Evolutionary conservation across 2,329 filamentous ascomycete species (phyloP).

Genomic region (Volutella citrinella): DNA sequence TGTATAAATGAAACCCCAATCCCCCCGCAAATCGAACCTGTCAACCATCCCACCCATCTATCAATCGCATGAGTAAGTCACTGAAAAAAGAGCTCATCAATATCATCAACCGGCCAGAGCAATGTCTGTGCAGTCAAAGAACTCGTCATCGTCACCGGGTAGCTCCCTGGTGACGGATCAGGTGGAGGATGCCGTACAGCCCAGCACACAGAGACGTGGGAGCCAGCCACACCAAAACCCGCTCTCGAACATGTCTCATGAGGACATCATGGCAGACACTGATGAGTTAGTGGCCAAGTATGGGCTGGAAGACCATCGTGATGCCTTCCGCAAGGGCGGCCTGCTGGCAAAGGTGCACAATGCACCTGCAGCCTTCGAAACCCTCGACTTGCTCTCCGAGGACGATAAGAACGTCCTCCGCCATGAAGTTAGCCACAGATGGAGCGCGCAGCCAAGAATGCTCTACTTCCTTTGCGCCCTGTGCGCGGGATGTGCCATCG

Average conservation of each 20-base stretch:
- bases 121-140: too few species aligned
- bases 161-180: too few species aligned
- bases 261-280: slow-evolving; percentile 16
- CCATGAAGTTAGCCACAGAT: slow-evolving; percentile 54
- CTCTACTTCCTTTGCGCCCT: slow-evolving; percentile 44
- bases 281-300: slow-evolving; percentile 22
- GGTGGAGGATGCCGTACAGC: too few species aligned
- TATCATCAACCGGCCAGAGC: too few species aligned
- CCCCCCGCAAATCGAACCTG: too few species aligned
- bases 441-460: slow-evolving; percentile 44
- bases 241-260: slow-evolving; percentile 14
- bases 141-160: too few species aligned
- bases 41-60: too few species aligned
- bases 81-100: too few species aligned
- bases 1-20: too few species aligned
- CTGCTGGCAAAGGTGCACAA: slow-evolving; percentile 30
- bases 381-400: slow-evolving; percentile 25
- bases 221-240: slow-evolving; percentile 20
- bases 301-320: slow-evolving; percentile 43
- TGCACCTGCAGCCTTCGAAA: slow-evolving; percentile 23
- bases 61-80: too few species aligned
- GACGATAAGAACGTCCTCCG: slow-evolving; percentile 33
- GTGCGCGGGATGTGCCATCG: slow-evolving; percentile 50
- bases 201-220: too few species aligned
- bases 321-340: slow-evolving; percentile 35